Percentiles rank a stretch among this genome's conserved stretches.
Conservation (phyloP, 306 rosid species). For the Gastrolobium villosum region DNA sequence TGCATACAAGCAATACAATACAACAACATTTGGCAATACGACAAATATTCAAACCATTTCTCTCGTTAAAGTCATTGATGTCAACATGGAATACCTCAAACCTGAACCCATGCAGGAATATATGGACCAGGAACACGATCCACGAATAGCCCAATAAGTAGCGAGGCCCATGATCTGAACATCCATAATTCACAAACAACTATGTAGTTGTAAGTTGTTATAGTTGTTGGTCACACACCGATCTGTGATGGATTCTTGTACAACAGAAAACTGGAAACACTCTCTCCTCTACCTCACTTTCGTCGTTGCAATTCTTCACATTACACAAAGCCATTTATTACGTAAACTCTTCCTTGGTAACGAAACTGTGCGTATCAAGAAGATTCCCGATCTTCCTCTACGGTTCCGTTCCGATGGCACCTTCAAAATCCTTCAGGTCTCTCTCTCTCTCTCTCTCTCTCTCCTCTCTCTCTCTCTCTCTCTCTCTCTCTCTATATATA, state of each 20-base stretch:
- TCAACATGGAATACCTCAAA: too few species aligned
- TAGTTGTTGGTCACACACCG: too few species aligned
- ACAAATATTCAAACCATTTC: too few species aligned
- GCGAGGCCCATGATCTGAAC: too few species aligned
- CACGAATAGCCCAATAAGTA: too few species aligned
- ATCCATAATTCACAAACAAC: too few species aligned
- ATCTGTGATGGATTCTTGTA: conserved; percentile 25
- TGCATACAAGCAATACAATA: too few species aligned
- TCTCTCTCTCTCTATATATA: neutral
- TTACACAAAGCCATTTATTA: conserved; percentile 49
- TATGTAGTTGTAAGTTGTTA: too few species aligned
- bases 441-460: neutral
- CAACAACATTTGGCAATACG: too few species aligned
- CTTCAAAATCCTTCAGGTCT: conserved; percentile 93
- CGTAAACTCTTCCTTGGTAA: conserved; percentile 52
- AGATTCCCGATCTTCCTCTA: conserved; percentile 73
- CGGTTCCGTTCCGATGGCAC: conserved; percentile 83
- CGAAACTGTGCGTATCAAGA: conserved; percentile 61
- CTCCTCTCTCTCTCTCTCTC: neutral
- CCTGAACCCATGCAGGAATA: too few species aligned
- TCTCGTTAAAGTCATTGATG: too few species aligned
- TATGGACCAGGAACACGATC: too few species aligned
- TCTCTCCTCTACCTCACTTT: conserved; percentile 56
- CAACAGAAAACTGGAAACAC: conserved; percentile 52
- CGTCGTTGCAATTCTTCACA: conserved; percentile 46